A percentile compares a stretch with the other conserved stretches of the same genome.
Evolutionary conservation across 495 filamentous ascomycete genomes (phyloP).

Genomic region (Chlorociboria aeruginascens): DNA sequence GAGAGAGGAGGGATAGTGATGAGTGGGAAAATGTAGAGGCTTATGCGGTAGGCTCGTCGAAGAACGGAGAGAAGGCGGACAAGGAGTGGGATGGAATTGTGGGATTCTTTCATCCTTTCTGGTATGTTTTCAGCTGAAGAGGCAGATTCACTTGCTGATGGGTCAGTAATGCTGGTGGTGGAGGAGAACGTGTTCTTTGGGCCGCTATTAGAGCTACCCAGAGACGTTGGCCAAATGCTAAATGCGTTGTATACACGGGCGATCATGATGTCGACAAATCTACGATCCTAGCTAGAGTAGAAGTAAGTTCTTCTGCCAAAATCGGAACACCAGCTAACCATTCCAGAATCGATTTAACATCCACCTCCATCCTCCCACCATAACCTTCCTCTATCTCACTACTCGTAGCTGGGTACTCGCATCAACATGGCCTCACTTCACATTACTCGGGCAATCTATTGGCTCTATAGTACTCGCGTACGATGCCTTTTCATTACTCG

Average conservation of each 20-base stretch:
- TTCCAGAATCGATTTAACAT: constrained; percentile 81
- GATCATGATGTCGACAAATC: constrained; percentile 79
- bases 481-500: constrained; percentile 85
- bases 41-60: constrained; percentile 34
- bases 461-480: constrained; percentile 78
- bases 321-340: constrained; percentile 1
- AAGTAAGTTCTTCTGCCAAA: constrained; percentile 31
- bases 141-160: neutral
- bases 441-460: constrained; percentile 82
- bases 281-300: constrained; percentile 63
- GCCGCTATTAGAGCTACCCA: constrained; percentile 89
- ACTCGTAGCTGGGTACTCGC: constrained; percentile 76
- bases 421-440: constrained; percentile 83
- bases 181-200: constrained; percentile 94
- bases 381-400: constrained; percentile 81
- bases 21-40: constrained; percentile 68
- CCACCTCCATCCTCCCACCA: constrained; percentile 65
- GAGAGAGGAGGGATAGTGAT: constrained; percentile 42
- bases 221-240: constrained; percentile 73
- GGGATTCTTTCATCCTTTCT: constrained; percentile 96
- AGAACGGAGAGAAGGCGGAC: constrained; percentile 39
- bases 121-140: constrained; percentile 35
- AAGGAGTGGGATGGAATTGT: constrained; percentile 70
- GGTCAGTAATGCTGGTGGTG: constrained; percentile 81
- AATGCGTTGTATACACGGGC: constrained; percentile 87